A percentile compares a stretch with the other conserved stretches of the same genome.
phyloP scores from a whole-genome alignment of 768 basidiomycete genomes.

The Sarcodon aspratus region DNA sequence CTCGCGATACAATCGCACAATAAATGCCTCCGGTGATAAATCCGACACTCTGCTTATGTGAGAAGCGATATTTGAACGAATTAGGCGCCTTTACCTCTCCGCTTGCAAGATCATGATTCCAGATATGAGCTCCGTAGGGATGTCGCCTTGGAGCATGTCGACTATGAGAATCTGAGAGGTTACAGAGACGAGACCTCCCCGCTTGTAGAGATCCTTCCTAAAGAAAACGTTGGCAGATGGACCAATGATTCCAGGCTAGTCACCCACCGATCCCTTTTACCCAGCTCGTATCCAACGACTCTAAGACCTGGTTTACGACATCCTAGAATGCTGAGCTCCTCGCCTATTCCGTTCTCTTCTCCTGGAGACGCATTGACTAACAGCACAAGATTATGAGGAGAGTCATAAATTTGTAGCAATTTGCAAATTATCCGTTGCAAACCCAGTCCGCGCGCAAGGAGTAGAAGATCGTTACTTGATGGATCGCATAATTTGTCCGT shows the following conservation, averaged over 20 bases:
- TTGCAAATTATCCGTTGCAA: slow-evolving; percentile 75
- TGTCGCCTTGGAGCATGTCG: slow-evolving; percentile 81
- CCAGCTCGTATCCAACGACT: slow-evolving; percentile 74
- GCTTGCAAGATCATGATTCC: slow-evolving; percentile 88
- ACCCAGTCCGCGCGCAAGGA: slow-evolving; percentile 88
- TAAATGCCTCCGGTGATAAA: slow-evolving; percentile 83
- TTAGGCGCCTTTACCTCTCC: slow-evolving; percentile 46
- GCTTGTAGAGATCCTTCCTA: slow-evolving; percentile 73
- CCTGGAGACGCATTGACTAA: slow-evolving; percentile 77
- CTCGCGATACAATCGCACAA: slow-evolving; percentile 83
- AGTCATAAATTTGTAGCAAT: slow-evolving; percentile 87
- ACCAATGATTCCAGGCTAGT: not conserved
- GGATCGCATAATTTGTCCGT: slow-evolving; percentile 66
- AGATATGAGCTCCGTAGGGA: slow-evolving; percentile 78
- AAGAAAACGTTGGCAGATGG: not conserved
- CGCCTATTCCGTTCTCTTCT: slow-evolving; percentile 86
- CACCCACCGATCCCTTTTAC: slow-evolving; percentile 66
- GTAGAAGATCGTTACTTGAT: slow-evolving; percentile 54
- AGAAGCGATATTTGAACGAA: not conserved
- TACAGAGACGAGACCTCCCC: slow-evolving; percentile 82
- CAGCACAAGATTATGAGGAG: slow-evolving; percentile 71
- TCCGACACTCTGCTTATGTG: slow-evolving; percentile 60
- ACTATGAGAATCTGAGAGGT: slow-evolving; percentile 92
- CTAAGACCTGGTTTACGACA: slow-evolving; percentile 80
- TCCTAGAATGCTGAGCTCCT: slow-evolving; percentile 88